Evolutionary conservation across 345 rosid species (phyloP).

Genomic region (Eucalyptus marginata): DNA sequence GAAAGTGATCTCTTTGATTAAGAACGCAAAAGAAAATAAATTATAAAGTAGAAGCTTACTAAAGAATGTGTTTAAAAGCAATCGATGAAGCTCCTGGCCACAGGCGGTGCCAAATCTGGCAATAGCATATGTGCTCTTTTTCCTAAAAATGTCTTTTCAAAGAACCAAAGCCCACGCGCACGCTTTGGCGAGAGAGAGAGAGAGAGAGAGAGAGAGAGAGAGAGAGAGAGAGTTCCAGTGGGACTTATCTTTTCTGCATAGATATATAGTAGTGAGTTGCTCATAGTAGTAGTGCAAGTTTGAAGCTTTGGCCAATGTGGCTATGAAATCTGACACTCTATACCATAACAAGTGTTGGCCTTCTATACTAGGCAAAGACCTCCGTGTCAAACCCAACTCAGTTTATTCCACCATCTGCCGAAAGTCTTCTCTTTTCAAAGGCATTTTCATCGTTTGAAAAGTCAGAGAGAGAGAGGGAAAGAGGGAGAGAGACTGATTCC

Average conservation of each 20-base stretch:
- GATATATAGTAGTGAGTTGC: background rate
- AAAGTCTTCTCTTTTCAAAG: slow-evolving; percentile 2
- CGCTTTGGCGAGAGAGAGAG: background rate
- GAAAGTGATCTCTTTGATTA: background rate
- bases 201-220: background rate
- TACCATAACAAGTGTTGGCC: background rate
- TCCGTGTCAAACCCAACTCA: background rate
- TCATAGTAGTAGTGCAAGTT: background rate
- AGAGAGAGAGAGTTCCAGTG: background rate
- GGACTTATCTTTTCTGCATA: background rate
- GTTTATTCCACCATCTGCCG: slow-evolving; percentile 11
- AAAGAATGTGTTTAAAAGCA: background rate
- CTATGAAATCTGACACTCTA: background rate
- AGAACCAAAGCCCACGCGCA: background rate
- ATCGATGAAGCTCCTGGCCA: background rate
- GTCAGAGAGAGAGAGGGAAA: background rate
- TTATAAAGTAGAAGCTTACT: background rate
- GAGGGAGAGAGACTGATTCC: background rate
- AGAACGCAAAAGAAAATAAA: background rate
- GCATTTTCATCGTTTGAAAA: background rate
- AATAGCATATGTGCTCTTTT: background rate
- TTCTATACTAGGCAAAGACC: background rate
- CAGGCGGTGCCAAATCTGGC: background rate
- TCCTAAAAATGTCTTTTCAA: slow-evolving; percentile 7
- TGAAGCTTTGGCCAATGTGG: background rate